These are phyloP conservation scores for Neoboletus brunneissimus DNA, from an alignment of 768 basidiomycete genomes.

Conservation along the genomic window DNA sequence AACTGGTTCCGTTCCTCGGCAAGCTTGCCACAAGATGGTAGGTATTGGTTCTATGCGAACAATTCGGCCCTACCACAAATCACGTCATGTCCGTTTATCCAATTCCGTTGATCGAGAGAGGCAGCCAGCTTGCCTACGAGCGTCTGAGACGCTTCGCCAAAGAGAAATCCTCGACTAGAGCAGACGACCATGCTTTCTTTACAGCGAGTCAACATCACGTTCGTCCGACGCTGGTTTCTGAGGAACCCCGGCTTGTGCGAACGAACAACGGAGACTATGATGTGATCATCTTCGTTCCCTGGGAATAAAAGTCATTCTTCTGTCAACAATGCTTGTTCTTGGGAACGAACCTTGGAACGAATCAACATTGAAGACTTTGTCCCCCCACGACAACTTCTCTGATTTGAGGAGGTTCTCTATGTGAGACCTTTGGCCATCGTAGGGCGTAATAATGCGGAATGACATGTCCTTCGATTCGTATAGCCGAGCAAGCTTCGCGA, in stretches of 20 bases:
- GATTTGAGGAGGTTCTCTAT: conserved; percentile 56
- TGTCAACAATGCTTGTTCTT: background rate
- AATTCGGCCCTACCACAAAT: background rate
- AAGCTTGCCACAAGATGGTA: background rate
- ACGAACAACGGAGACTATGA: conserved; percentile 69
- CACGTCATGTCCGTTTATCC: conserved; percentile 14
- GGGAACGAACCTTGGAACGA: conserved; percentile 68
- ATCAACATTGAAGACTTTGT: conserved; percentile 75
- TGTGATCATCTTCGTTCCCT: conserved; percentile 81
- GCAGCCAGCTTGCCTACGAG: conserved; percentile 27
- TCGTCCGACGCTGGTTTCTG: conserved; percentile 58
- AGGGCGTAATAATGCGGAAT: conserved; percentile 75
- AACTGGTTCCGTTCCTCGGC: background rate
- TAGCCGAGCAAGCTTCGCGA: conserved; percentile 51
- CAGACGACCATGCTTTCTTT: conserved; percentile 73
- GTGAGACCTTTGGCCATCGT: conserved; percentile 61
- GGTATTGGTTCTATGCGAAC: background rate
- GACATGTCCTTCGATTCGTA: conserved; percentile 44
- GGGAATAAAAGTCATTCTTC: conserved; percentile 10
- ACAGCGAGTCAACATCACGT: conserved; percentile 84
- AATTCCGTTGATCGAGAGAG: conserved; percentile 6
- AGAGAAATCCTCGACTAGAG: conserved; percentile 40
- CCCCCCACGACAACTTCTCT: conserved; percentile 48
- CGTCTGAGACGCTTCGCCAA: conserved; percentile 14
- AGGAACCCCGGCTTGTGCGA: conserved; percentile 63